phyloP scores from a whole-genome alignment of 352 stramenopile species.

The Elongisporangium undulatum region DNA sequence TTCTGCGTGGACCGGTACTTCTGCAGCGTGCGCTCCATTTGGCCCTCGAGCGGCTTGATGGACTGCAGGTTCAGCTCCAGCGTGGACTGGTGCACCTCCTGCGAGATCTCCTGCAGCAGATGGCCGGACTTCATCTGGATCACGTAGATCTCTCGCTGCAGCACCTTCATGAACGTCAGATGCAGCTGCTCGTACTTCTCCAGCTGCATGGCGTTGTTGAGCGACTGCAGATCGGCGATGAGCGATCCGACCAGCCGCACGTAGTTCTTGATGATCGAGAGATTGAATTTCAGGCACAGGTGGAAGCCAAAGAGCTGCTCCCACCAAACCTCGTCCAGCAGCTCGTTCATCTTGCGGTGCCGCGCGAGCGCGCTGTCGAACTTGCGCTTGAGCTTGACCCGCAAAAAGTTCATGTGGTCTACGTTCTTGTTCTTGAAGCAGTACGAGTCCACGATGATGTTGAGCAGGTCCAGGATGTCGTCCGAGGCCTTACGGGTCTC shows the following conservation, averaged over 20 bases:
- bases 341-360: conserved; percentile 46
- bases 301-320: conserved; percentile 76
- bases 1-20: conserved; percentile 60
- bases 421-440: conserved; percentile 88
- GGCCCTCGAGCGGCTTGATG: conserved; percentile 37
- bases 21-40: conserved; percentile 69
- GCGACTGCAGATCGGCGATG: conserved; percentile 53
- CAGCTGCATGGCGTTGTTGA: conserved; percentile 79
- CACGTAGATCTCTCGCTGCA: conserved; percentile 79
- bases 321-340: conserved; percentile 79
- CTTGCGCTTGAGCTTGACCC: conserved; percentile 65
- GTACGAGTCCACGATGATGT: conserved; percentile 82
- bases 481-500: conserved; percentile 44
- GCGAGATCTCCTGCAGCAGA: conserved; percentile 64
- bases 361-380: conserved; percentile 49
- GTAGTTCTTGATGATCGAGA: conserved; percentile 64
- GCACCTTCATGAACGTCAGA: conserved; percentile 69
- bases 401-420: conserved; percentile 79
- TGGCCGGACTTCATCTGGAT: conserved; percentile 66
- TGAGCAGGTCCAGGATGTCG: conserved; percentile 67
- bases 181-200: conserved; percentile 73
- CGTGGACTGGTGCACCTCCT: conserved; percentile 44
- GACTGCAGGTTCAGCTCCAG: conserved; percentile 46
- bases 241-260: conserved; percentile 58
- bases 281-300: conserved; percentile 62